These are phyloP conservation scores for Magnaporthiopsis rhizophila DNA, from an alignment of 2,329 filamentous ascomycete genomes.

Conservation along the genomic window DNA sequence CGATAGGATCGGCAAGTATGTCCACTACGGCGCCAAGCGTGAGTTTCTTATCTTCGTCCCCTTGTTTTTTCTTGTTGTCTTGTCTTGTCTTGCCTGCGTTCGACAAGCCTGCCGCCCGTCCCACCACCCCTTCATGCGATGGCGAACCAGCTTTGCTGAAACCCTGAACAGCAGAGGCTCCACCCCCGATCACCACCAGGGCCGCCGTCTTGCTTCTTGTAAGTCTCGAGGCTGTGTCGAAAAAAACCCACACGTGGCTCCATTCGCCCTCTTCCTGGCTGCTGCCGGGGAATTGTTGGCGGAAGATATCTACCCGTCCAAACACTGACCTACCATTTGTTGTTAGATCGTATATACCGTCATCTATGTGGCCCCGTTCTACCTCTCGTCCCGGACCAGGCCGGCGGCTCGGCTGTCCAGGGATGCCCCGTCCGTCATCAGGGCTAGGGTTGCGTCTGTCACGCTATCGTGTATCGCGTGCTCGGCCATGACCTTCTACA, in stretches of 20 bases:
- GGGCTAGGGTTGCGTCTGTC: constrained; percentile 74
- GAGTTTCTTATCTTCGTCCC: constrained; percentile 1
- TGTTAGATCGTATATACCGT: constrained; percentile 71
- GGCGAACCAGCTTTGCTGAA: constrained; percentile 4
- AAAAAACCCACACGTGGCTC: background rate
- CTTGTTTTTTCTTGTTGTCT: background rate
- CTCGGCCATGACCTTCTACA: constrained; percentile 55
- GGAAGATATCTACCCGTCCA: background rate
- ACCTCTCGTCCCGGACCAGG: constrained; percentile 70
- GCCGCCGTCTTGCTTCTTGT: constrained; percentile 29
- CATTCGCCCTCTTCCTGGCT: background rate
- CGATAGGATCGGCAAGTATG: constrained; percentile 17
- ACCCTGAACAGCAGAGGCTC: constrained; percentile 19
- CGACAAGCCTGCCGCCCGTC: background rate
- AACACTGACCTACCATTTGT: constrained; percentile 2
- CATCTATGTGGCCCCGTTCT: constrained; percentile 85
- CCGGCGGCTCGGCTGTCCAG: constrained; percentile 72
- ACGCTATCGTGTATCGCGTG: constrained; percentile 65
- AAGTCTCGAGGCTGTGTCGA: constrained; percentile 14
- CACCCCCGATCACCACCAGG: constrained; percentile 31
- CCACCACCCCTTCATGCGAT: constrained; percentile 3
- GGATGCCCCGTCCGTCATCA: constrained; percentile 85
- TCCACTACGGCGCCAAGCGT: constrained; percentile 14
- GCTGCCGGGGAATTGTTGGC: constrained; percentile 1
- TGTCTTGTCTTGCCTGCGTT: background rate